Conservation (phyloP, 352 stramenopile species). For the Globisporangium irregulare region DNA sequence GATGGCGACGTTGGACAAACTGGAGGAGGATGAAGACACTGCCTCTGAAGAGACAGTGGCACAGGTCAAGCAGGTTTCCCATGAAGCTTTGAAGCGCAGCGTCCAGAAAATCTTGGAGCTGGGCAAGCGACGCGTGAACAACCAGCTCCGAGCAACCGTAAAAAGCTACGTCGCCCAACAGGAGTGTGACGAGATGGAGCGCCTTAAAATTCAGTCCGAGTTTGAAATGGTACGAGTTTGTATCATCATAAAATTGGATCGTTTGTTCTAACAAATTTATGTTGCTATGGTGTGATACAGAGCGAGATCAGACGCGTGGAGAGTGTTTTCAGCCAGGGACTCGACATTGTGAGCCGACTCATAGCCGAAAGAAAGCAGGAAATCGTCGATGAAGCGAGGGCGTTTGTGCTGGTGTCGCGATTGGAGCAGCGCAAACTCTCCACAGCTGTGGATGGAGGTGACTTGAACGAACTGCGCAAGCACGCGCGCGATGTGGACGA, state of each 20-base stretch:
- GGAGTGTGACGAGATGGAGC: constrained; percentile 11
- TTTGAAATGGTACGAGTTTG: constrained; percentile 17
- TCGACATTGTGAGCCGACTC: background rate
- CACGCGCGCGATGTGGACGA: constrained; percentile 11
- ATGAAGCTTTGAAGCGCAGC: constrained; percentile 10
- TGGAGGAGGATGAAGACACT: background rate
- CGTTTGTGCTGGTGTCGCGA: constrained; percentile 10
- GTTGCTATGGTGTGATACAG: background rate
- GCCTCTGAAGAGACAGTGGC: background rate
- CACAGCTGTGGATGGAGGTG: background rate
- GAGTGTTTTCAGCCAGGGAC: constrained; percentile 8
- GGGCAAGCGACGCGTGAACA: constrained; percentile 6
- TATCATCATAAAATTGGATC: background rate
- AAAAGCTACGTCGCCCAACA: constrained; percentile 10
- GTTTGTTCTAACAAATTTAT: background rate
- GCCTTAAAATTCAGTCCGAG: constrained; percentile 5
- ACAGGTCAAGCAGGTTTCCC: background rate
- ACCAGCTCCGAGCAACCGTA: background rate
- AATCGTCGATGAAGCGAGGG: constrained; percentile 13
- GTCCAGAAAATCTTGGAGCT: constrained; percentile 10
- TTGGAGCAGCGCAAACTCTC: constrained; percentile 15
- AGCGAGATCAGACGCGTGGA: constrained; percentile 11
- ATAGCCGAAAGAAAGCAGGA: background rate
- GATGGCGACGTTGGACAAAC: constrained; percentile 8
- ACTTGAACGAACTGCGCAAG: constrained; percentile 13